These are phyloP conservation scores for Williopsis jadinii DNA, from an alignment of 1,139 yeast genomes.

Conservation along the genomic window DNA sequence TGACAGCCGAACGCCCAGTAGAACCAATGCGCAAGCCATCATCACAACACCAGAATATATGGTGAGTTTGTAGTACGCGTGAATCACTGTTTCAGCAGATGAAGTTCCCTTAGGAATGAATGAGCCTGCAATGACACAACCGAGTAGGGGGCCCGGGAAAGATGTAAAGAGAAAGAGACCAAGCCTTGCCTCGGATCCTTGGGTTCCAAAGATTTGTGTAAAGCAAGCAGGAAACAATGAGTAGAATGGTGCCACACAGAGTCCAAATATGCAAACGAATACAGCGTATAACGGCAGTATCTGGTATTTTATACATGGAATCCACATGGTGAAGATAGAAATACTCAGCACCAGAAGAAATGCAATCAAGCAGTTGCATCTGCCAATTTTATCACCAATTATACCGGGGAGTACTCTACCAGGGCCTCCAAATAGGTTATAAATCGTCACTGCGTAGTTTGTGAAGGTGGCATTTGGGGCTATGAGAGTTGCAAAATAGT, in stretches of 20 bases:
- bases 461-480: conserved; percentile 10
- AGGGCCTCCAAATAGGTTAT: conserved; percentile 17
- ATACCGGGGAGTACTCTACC: conserved; percentile 18
- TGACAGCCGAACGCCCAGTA: conserved; percentile 10
- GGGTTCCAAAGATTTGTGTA: conserved; percentile 16
- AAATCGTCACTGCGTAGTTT: conserved; percentile 14
- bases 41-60: conserved; percentile 16
- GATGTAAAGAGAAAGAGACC: conserved; percentile 13
- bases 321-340: conserved; percentile 13
- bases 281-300: conserved; percentile 8
- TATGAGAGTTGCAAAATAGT: conserved; percentile 15
- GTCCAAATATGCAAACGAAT: conserved; percentile 16
- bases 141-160: conserved; percentile 17
- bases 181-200: conserved; percentile 14
- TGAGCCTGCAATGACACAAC: conserved; percentile 19
- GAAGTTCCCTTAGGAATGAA: conserved; percentile 14
- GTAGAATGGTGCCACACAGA: conserved; percentile 15
- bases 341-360: conserved; percentile 7
- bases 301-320: conserved; percentile 11
- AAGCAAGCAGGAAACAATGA: conserved; percentile 19
- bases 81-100: conserved; percentile 1
- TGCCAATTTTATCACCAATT: conserved; percentile 15
- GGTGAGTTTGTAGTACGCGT: conserved; percentile 11
- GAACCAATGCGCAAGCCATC: conserved; percentile 4
- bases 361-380: conserved; percentile 10